These are phyloP conservation scores for Trichophyton mentagrophytes DNA, from an alignment of 2,329 filamentous ascomycete species.

Conservation along the genomic window DNA sequence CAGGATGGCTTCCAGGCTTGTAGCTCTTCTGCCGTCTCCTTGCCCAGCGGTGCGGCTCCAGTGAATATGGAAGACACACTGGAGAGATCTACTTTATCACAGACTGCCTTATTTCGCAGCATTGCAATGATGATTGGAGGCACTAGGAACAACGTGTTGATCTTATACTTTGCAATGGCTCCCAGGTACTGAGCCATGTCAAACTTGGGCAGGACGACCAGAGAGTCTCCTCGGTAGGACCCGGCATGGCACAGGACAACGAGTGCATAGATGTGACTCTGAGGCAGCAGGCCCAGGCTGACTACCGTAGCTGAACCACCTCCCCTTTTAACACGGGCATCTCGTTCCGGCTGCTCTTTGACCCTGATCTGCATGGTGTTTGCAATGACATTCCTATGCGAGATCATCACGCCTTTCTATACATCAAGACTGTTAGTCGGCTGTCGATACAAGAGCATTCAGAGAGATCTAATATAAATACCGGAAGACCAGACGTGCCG, in stretches of 20 bases:
- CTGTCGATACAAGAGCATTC: not conserved
- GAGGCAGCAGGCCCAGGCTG: constrained; percentile 58
- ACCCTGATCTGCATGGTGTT: constrained; percentile 53
- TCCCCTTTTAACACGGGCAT: constrained; percentile 19
- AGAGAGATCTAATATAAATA: constrained; percentile 22
- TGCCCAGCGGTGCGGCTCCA: constrained; percentile 65
- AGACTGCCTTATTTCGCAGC: constrained; percentile 49
- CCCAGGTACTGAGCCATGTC: constrained; percentile 53
- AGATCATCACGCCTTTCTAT: constrained; percentile 74
- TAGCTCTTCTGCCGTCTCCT: constrained; percentile 56
- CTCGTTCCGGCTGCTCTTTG: constrained; percentile 35
- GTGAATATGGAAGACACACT: constrained; percentile 55
- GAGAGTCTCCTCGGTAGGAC: constrained; percentile 58
- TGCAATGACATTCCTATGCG: constrained; percentile 64
- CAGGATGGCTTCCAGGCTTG: constrained; percentile 50
- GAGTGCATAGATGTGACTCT: constrained; percentile 71
- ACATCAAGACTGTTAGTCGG: not conserved
- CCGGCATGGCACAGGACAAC: constrained; percentile 55
- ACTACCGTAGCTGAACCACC: constrained; percentile 40
- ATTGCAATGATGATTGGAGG: constrained; percentile 72
- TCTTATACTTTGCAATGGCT: constrained; percentile 56
- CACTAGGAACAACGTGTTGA: constrained; percentile 55
- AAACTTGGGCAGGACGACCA: constrained; percentile 60
- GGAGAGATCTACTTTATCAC: constrained; percentile 57
- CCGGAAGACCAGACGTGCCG: constrained; percentile 65